Evolutionary conservation across 768 basidiomycete species (phyloP).

Genomic region (Lentinus tigrinus): DNA sequence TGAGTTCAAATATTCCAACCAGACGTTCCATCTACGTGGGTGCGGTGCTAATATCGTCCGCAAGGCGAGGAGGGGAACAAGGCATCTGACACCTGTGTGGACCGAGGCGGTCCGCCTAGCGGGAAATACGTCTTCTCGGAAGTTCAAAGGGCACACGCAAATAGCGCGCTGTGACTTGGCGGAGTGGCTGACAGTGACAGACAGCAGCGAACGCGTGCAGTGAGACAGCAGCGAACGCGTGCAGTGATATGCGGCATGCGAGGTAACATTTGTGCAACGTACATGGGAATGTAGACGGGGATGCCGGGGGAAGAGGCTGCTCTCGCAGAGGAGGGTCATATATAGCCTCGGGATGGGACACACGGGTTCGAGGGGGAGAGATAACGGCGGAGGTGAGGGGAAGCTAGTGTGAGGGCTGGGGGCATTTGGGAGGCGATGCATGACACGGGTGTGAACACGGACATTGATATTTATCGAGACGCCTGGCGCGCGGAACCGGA

Average conservation of each 20-base stretch:
- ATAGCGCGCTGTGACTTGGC: not conserved
- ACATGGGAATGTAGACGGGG: constrained; percentile 3
- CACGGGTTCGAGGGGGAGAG: not conserved
- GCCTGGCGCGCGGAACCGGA: constrained; percentile 4
- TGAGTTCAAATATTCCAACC: not conserved
- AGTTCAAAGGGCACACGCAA: not conserved
- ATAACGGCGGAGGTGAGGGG: not conserved
- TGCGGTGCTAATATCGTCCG: not conserved
- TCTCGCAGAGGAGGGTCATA: not conserved
- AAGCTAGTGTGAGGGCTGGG: constrained; percentile 5
- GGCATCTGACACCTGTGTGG: not conserved
- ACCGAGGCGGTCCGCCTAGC: not conserved
- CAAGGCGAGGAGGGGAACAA: not conserved
- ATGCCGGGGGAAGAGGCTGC: not conserved
- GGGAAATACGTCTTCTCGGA: not conserved
- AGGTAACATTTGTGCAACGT: not conserved
- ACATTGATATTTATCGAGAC: not conserved
- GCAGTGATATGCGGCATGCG: not conserved
- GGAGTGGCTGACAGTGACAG: not conserved
- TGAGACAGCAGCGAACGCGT: too few relatives aligned
- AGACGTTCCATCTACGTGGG: not conserved
- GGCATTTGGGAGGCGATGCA: not conserved
- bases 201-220: too few relatives aligned
- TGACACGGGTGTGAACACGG: constrained; percentile 6
- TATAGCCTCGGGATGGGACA: constrained; percentile 11